phyloP scores from a whole-genome alignment of 2,329 filamentous ascomycete genomes.

The Epichloe gansuensis region DNA sequence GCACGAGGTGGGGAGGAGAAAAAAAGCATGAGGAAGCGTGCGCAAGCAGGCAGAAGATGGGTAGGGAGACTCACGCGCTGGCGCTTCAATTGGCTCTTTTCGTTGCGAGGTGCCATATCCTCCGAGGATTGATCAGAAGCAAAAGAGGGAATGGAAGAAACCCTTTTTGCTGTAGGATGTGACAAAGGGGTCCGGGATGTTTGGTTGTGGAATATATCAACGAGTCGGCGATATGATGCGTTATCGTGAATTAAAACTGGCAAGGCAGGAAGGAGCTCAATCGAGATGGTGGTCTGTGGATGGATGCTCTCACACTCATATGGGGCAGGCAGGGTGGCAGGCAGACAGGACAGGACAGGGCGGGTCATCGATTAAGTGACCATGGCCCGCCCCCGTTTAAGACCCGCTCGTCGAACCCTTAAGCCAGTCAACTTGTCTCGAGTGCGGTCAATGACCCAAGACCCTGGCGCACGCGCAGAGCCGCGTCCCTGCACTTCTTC shows the following conservation, averaged over 20 bases:
- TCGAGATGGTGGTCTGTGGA: too few species aligned
- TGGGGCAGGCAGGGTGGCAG: too few species aligned
- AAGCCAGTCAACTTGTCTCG: neutral
- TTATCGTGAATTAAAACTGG: neutral
- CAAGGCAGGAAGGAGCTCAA: too few species aligned
- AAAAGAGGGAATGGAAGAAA: neutral
- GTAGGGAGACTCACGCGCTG: conserved; percentile 45
- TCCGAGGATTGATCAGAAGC: conserved; percentile 6
- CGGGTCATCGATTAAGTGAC: neutral
- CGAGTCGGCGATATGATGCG: too few species aligned
- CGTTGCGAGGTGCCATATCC: conserved; percentile 45
- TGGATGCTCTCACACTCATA: too few species aligned
- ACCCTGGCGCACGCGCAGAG: neutral
- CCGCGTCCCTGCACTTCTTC: neutral
- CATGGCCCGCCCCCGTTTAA: neutral
- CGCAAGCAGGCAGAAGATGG: conserved; percentile 11
- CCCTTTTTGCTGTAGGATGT: neutral
- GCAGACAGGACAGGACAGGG: too few species aligned
- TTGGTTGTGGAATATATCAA: neutral
- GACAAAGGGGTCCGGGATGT: neutral
- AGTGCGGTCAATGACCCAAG: neutral
- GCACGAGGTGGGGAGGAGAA: conserved; percentile 5
- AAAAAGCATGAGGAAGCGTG: conserved; percentile 6
- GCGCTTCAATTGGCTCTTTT: conserved; percentile 80
- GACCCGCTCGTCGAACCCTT: neutral